phyloP scores from a whole-genome alignment of 805 yeast species.

The Tetrapisispora nanseiensis region DNA sequence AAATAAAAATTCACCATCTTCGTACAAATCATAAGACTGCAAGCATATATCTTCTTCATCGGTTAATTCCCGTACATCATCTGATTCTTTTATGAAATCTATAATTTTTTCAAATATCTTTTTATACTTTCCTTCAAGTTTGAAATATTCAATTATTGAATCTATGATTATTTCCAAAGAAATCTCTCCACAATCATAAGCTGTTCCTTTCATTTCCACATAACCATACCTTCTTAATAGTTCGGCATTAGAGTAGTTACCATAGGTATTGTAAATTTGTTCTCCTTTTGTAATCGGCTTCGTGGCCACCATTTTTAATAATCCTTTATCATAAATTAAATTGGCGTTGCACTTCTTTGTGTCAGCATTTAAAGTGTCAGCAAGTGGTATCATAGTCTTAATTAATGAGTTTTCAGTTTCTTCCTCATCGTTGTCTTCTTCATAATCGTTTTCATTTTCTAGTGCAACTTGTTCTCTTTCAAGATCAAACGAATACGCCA shows the following conservation, averaged over 20 bases:
- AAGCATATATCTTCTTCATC: conserved; percentile 34
- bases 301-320: conserved; percentile 62
- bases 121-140: conserved; percentile 12
- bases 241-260: conserved; percentile 87
- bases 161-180: conserved; percentile 30
- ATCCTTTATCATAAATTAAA: conserved; percentile 39
- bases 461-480: conserved; percentile 33
- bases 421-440: conserved; percentile 30
- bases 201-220: conserved; percentile 65
- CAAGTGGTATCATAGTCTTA: conserved; percentile 88
- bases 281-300: conserved; percentile 50
- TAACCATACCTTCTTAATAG: conserved; percentile 85
- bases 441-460: conserved; percentile 29
- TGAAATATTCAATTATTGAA: conserved; percentile 27
- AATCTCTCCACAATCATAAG: conserved; percentile 74
- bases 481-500: conserved; percentile 89
- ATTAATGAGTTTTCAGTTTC: conserved; percentile 32
- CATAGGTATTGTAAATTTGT: conserved; percentile 82
- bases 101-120: conserved; percentile 31
- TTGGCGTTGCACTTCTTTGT: conserved; percentile 69
- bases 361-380: conserved; percentile 85
- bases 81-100: conserved; percentile 21
- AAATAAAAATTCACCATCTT: conserved; percentile 46
- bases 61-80: conserved; percentile 28
- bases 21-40: conserved; percentile 55